Evolutionary conservation across 108 stramenopile genomes (phyloP), one percentile per base, ranked within the genome.

Genomic region (Fragilaria crotonensis): DNA sequence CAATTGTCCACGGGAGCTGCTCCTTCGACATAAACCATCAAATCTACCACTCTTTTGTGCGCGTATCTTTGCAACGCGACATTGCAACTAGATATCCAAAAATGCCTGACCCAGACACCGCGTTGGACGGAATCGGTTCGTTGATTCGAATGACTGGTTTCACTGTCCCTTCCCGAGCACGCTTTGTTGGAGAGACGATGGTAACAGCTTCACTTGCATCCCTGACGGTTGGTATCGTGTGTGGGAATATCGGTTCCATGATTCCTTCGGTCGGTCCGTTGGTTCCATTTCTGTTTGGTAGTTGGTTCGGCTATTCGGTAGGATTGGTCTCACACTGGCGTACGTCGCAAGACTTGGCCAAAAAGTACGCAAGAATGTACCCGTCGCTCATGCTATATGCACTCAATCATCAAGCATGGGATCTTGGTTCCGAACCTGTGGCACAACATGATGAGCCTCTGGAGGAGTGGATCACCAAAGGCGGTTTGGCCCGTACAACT

Each of bases 231-330:
- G 71, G 76, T 11, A 52, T 77, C 4, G 63, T 65, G 0, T 50
- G 31, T 41, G 76, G 76, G 2, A 60, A 65, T 29, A 41, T 58
- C 0, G 71, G 76, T 17, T 50, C 66, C 25, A 51, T 48, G 9
- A 29, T 68, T 3, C 50, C 67, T 2, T 20, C 52, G 0, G 18
- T 19, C 33, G 76, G 76, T 30, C 71, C 76, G 25, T 48, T 77
- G 49, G 22, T 72, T 23, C 76, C 76, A 3, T 77, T 77, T 56
- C 44, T 77, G 41, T 5, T 30, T 5, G 76, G 76, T 17, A 59
- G 63, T 45, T 72, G 66, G 63, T 50, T 68, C 0, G 71, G 67
- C 14, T 72, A 72, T 53, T 48, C 76, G 4, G 62, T 56, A 33
- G 76, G 71, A 11, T 61, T 58, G 21, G 21, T 64, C 0, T 33